Conservation (phyloP, 345 rosid species). For the Camelina laxa region DNA sequence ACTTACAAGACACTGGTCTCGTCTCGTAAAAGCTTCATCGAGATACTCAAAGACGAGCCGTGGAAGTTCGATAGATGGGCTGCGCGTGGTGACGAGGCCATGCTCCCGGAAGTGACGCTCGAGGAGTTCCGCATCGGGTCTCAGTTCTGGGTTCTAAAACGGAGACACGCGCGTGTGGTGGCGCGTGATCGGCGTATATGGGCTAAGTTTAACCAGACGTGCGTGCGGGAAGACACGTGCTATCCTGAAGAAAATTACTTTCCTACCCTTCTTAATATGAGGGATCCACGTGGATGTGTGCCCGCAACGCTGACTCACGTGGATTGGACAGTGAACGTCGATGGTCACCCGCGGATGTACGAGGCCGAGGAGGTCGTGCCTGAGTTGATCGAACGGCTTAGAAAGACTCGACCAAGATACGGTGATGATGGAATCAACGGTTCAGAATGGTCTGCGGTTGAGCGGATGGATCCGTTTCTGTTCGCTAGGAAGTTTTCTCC, state of each 20-base stretch:
- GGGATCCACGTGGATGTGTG: constrained; percentile 60
- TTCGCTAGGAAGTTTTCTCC: constrained; percentile 75
- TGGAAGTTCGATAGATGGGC: constrained; percentile 72
- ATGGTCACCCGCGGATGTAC: constrained; percentile 77
- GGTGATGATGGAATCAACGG: constrained; percentile 57
- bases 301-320: constrained; percentile 81
- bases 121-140: constrained; percentile 83
- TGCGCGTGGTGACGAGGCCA: constrained; percentile 71
- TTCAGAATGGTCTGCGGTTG: constrained; percentile 44
- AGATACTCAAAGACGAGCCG: constrained; percentile 60
- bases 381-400: constrained; percentile 51
- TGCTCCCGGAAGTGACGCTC: constrained; percentile 72
- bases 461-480: constrained; percentile 56
- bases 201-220: constrained; percentile 65
- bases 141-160: constrained; percentile 80
- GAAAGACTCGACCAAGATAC: constrained; percentile 55
- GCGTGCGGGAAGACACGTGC: constrained; percentile 58
- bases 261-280: constrained; percentile 69
- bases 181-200: constrained; percentile 63
- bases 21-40: constrained; percentile 70
- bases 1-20: constrained; percentile 47
- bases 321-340: constrained; percentile 59
- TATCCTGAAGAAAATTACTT: constrained; percentile 82
- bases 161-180: constrained; percentile 69
- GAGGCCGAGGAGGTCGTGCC: constrained; percentile 55